phyloP scores from a whole-genome alignment of 1,284 basidiomycete species.

The Rhizopogon hawkerae region DNA sequence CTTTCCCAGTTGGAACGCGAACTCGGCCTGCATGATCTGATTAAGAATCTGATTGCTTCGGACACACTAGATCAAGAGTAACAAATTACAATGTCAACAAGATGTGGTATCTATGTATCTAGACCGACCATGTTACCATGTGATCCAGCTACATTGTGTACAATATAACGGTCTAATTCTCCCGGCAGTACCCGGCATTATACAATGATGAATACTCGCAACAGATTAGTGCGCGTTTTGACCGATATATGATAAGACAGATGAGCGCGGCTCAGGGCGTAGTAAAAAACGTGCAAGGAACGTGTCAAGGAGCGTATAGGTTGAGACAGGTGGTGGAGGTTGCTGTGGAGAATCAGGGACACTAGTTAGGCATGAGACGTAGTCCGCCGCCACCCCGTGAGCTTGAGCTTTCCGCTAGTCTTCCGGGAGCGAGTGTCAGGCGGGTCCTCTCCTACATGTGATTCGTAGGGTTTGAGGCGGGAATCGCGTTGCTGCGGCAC shows the following conservation, averaged over 20 bases:
- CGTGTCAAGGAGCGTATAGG: background rate
- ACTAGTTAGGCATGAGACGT: conserved; percentile 2
- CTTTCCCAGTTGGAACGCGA: conserved; percentile 30
- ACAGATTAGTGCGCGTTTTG: background rate
- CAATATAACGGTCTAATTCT: background rate
- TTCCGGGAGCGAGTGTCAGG: conserved; percentile 2
- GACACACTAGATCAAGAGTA: background rate
- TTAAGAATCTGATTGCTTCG: conserved; percentile 14
- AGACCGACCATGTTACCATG: background rate
- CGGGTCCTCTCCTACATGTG: background rate
- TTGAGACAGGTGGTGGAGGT: background rate
- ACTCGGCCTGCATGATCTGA: conserved; percentile 30
- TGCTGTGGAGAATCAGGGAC: background rate
- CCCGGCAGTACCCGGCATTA: background rate
- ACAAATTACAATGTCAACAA: background rate
- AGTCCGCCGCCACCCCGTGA: conserved; percentile 6
- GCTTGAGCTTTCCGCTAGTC: conserved; percentile 19
- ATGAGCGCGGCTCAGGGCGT: background rate
- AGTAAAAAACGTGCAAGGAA: background rate
- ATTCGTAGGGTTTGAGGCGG: conserved; percentile 4
- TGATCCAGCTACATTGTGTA: background rate
- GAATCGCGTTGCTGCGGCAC: conserved; percentile 5
- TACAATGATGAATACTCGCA: background rate
- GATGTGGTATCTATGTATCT: background rate
- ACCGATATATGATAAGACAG: background rate